A percentile compares a stretch with the other conserved stretches of the same genome.
phyloP scores from a whole-genome alignment of 2,329 filamentous ascomycete species.

The Calonectria naviculata region DNA sequence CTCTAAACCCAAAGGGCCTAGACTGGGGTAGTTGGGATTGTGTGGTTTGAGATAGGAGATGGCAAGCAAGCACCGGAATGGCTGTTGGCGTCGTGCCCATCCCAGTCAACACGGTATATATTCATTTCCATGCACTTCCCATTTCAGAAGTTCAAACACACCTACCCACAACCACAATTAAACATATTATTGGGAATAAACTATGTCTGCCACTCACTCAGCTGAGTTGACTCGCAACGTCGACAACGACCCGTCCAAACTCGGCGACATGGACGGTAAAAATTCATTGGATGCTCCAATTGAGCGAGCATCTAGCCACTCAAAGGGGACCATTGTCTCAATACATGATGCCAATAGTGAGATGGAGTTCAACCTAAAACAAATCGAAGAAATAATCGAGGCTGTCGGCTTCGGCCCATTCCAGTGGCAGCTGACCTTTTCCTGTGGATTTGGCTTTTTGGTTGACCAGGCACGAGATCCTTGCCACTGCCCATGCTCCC shows the following conservation, averaged over 20 bases:
- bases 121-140: neutral
- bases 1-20: neutral
- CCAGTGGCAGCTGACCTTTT: conserved; percentile 32
- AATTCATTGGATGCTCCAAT: neutral
- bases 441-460: conserved; percentile 34
- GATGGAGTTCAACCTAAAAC: conserved; percentile 16
- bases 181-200: neutral
- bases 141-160: neutral
- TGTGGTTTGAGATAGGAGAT: neutral
- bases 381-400: conserved; percentile 29
- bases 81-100: neutral
- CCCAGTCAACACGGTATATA: neutral
- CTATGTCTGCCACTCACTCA: neutral
- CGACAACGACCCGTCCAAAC: neutral
- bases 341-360: neutral
- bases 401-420: conserved; percentile 31
- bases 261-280: neutral
- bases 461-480: conserved; percentile 28
- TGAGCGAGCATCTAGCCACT: conserved; percentile 7
- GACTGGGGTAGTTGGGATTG: neutral
- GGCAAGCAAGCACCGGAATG: neutral
- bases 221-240: neutral
- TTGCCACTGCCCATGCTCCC: neutral
- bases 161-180: neutral
- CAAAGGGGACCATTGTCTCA: conserved; percentile 14